Percentiles rank a stretch among this genome's conserved stretches.
phyloP scores from a whole-genome alignment of 23 red algal genomes.

The Cyanidium caldarium region DNA sequence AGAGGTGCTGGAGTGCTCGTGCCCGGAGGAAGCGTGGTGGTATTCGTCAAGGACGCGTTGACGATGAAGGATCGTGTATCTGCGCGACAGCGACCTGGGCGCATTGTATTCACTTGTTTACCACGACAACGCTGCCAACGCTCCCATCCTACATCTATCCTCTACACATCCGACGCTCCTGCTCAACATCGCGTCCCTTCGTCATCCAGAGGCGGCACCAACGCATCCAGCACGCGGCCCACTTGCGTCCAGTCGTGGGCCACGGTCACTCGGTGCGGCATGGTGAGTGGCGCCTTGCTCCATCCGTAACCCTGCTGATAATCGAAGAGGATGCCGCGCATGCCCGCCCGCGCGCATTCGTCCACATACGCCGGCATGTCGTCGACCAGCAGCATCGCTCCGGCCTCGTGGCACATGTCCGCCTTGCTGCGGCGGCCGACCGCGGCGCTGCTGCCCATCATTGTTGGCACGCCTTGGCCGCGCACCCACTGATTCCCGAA shows the following conservation, averaged over 20 bases:
- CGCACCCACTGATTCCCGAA: conserved; percentile 67
- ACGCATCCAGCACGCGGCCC: neutral
- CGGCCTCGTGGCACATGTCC: conserved; percentile 40
- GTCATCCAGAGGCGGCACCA: no score
- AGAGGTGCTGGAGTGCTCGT: neutral
- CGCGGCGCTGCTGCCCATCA: neutral
- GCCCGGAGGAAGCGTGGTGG: no score
- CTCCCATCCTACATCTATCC: no score
- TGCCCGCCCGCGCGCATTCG: conserved; percentile 19
- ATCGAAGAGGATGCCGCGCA: conserved; percentile 50
- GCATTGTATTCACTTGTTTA: no score
- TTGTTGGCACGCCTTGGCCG: neutral
- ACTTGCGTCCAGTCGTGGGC: neutral
- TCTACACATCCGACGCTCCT: no score
- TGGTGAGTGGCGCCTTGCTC: conserved; percentile 21
- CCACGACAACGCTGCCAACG: no score
- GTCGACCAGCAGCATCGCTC: conserved; percentile 46
- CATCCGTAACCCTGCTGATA: conserved; percentile 46
- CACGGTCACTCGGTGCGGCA: neutral
- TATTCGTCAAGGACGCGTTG: no score
- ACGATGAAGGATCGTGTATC: no score
- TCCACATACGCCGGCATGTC: conserved; percentile 26
- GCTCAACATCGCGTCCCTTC: no score
- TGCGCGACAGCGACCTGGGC: no score
- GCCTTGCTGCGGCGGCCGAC: conserved; percentile 20